Conservation (phyloP, 2,329 filamentous ascomycete genomes). For the Stemphylium beticola region DNA sequence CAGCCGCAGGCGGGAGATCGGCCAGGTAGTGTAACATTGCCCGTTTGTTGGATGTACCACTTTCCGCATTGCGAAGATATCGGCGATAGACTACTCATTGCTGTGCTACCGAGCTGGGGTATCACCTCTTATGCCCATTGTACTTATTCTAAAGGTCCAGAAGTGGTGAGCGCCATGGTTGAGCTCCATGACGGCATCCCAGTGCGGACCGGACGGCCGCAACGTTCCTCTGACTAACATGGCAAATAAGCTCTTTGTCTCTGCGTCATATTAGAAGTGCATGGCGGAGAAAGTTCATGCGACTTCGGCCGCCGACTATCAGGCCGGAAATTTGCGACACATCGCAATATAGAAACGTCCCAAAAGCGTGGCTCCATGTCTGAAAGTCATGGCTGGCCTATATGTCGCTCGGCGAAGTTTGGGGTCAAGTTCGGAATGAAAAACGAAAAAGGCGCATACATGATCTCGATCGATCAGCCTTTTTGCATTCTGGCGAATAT, state of each 20-base stretch:
- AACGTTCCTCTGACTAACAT: not conserved
- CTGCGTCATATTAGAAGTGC: not conserved
- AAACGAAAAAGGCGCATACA: slow-evolving; percentile 7
- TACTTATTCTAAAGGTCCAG: not conserved
- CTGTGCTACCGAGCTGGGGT: slow-evolving; percentile 11
- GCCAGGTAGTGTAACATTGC: slow-evolving; percentile 16
- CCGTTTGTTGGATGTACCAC: not conserved
- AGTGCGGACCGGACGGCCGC: slow-evolving; percentile 1
- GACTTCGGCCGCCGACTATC: too few species aligned
- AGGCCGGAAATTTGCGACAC: too few species aligned
- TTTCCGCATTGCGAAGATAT: not conserved
- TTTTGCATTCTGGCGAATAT: not conserved
- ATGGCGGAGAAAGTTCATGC: not conserved
- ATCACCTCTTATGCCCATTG: not conserved
- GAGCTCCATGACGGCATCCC: slow-evolving; percentile 18
- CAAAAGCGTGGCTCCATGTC: not conserved
- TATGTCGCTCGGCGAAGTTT: not conserved
- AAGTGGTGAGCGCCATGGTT: slow-evolving; percentile 10
- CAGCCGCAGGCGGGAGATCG: slow-evolving; percentile 30
- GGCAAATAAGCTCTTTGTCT: not conserved
- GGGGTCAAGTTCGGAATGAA: slow-evolving; percentile 6
- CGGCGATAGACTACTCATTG: not conserved
- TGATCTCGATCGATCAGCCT: slow-evolving; percentile 14
- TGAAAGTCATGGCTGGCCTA: not conserved
- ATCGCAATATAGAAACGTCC: too few species aligned